Base-by-base conservation (phyloP, 805 yeast genomes). In the Metahyphopichia silvanorum region DNA sequence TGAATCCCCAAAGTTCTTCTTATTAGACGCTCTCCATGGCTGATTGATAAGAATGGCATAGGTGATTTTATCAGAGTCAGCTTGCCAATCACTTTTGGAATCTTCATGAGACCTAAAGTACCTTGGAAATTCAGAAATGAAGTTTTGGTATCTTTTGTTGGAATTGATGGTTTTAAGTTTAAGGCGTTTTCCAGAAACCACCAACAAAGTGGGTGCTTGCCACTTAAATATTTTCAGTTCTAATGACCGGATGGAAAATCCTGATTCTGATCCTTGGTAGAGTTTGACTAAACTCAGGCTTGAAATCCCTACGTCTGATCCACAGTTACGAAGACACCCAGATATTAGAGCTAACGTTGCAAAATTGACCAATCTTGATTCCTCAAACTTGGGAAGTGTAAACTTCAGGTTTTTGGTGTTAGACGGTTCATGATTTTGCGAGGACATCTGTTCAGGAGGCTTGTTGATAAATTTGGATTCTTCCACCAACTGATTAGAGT, bases 171-270 rank as follows among this genome's bases (percentile, higher is more conserved):
- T 59, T 35, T 58, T 57, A 22, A 49, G 32, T 26, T 57, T 52
- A 16, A 80, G 52, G 29, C 76, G 52, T 43, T 68, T 71, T 0
- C 97, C 98, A 3, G 77, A 71, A 0, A 91, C 64, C 0, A 89
- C 38, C 6, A 89, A 43, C 1, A 91, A 53, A 0, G 95, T 76
- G 0, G 96, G 95, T 0, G 95, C 93, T 44, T 76, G 79, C 96
- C 97, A 91, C 46, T 88, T 86, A 64, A 86, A 77, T 0, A 82
- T 83, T 41, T 81, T 86, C 35, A 82, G 74, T 57, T 89, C 96
- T 37, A 91, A 72, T 0, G 96, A 82, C 19, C 95, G 63, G 73
- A 89, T 86, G 0, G 96, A 86, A 53, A 85, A 91, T 2, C 98
- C 98, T 2, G 79, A 67, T 29, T 76, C 82, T 7, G 86, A 63